These are phyloP conservation scores for Cladobotryum protrusum DNA, from an alignment of 2,329 filamentous ascomycete genomes.

Conservation along the genomic window DNA sequence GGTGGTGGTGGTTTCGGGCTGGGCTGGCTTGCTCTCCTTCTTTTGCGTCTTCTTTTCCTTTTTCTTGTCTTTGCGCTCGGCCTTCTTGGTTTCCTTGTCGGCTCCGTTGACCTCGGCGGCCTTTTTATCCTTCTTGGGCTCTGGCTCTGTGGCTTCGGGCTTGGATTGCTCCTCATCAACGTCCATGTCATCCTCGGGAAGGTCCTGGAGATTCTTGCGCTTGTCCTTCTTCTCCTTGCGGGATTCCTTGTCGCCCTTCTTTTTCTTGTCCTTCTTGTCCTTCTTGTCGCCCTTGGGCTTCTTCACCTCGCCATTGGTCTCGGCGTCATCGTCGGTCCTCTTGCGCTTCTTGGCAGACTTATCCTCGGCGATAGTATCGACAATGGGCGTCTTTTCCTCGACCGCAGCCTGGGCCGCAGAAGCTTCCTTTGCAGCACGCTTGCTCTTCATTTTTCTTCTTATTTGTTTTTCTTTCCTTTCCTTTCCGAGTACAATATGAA, in stretches of 20 bases:
- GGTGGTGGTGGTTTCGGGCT: neutral
- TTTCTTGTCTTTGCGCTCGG: conserved; percentile 31
- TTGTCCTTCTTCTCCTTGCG: conserved; percentile 37
- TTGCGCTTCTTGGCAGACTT: conserved; percentile 32
- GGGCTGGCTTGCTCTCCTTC: conserved; percentile 26
- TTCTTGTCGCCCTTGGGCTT: conserved; percentile 28
- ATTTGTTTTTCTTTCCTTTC: neutral
- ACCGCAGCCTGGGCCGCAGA: conserved; percentile 21
- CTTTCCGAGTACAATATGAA: no score
- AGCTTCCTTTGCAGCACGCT: conserved; percentile 29
- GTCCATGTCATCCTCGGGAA: conserved; percentile 28
- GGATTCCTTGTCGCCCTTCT: conserved; percentile 28
- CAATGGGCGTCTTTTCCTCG: conserved; percentile 23
- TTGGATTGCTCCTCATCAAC: conserved; percentile 18
- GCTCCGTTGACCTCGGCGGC: neutral
- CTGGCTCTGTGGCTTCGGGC: conserved; percentile 15
- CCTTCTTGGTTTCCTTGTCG: conserved; percentile 30
- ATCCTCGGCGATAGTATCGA: conserved; percentile 16
- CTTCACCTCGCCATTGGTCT: conserved; percentile 20
- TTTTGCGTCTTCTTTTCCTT: conserved; percentile 18
- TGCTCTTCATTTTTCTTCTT: conserved; percentile 29
- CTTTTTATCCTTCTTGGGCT: conserved; percentile 21
- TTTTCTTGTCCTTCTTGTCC: conserved; percentile 30
- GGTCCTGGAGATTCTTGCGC: conserved; percentile 31
- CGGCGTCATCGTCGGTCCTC: conserved; percentile 24